A percentile compares a stretch with the other conserved stretches of the same genome.
phyloP scores from a whole-genome alignment of 192 early-diverging fungal species.

The Backusella parvicylindrica region DNA sequence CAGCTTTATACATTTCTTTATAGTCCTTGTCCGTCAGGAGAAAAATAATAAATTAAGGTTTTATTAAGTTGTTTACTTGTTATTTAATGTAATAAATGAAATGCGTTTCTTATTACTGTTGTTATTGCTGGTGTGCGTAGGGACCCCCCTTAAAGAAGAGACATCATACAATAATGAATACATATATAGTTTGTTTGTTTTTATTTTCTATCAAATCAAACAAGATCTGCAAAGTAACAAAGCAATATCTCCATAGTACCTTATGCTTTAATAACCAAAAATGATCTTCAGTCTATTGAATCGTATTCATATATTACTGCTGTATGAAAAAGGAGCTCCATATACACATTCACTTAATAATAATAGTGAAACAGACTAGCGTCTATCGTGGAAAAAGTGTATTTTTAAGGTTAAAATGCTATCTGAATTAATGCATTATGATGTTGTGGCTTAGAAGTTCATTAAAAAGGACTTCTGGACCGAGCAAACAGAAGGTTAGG shows the following conservation, averaged over 20 bases:
- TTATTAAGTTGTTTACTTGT: background rate
- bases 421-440: background rate
- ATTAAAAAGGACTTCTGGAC: background rate
- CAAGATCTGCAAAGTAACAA: background rate
- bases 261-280: too few relatives aligned
- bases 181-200: background rate
- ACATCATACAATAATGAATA: background rate
- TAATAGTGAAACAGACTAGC: background rate
- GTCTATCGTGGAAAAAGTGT: background rate
- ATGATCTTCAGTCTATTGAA: background rate
- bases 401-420: background rate
- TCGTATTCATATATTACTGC: background rate
- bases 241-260: too few relatives aligned
- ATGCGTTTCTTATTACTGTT: background rate
- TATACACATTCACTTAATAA: background rate
- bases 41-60: background rate
- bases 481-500: background rate
- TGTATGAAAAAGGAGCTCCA: background rate
- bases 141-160: background rate
- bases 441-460: background rate
- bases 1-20: background rate
- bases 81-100: background rate
- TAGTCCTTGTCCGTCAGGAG: background rate
- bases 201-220: background rate
- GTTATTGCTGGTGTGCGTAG: background rate